Conservation (phyloP, 2,329 filamentous ascomycete genomes). For the Nigrospora sphaerica region DNA sequence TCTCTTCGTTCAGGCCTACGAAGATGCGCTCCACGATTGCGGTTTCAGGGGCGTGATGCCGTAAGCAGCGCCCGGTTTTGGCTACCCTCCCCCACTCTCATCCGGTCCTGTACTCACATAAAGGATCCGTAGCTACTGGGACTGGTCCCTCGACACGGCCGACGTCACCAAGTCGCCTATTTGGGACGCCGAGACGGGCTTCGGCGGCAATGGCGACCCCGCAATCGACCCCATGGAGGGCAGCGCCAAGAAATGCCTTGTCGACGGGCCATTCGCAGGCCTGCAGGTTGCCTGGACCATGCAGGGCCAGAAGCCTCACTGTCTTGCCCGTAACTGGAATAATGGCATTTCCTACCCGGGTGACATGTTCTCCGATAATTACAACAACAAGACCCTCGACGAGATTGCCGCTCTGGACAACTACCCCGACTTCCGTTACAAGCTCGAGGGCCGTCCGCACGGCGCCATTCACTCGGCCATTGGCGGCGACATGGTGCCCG, state of each 20-base stretch:
- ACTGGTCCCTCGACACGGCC: neutral
- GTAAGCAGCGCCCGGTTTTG: no score
- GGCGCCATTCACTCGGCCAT: constrained; percentile 15
- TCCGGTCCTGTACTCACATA: no score
- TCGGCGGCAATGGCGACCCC: constrained; percentile 1
- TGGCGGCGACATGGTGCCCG: constrained; percentile 17
- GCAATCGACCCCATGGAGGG: neutral
- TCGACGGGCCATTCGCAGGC: neutral
- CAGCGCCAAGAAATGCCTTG: neutral
- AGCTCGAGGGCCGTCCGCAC: constrained; percentile 20
- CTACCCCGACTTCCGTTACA: constrained; percentile 4
- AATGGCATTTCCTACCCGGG: no score
- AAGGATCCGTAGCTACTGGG: neutral
- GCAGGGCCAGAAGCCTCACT: no score
- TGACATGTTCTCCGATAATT: neutral
- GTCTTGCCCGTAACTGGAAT: no score
- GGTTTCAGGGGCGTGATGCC: neutral
- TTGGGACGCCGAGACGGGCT: neutral
- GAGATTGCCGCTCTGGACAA: neutral
- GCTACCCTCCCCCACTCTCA: no score
- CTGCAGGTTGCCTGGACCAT: neutral
- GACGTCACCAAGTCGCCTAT: neutral
- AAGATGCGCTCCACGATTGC: neutral
- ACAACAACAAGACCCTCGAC: neutral
- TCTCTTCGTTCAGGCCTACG: neutral